Evolutionary conservation across 2,329 filamentous ascomycete species (phyloP).

Genomic region (Magnaporthiopsis poae): DNA sequence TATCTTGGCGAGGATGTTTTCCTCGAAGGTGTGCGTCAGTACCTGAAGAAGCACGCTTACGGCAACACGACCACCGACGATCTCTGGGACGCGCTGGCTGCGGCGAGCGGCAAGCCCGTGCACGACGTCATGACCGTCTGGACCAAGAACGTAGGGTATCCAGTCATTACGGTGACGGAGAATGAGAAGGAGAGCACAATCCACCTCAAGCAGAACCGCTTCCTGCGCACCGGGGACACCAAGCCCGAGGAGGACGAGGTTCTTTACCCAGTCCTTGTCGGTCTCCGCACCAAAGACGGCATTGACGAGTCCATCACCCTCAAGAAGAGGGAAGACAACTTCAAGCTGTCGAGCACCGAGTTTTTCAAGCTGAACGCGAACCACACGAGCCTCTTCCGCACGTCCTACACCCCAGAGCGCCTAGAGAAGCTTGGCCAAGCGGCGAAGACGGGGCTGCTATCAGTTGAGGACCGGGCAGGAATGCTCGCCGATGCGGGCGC

Average conservation of each 20-base stretch:
- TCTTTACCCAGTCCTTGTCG: conserved; percentile 81
- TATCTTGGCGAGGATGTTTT: conserved; percentile 88
- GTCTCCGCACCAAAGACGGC: conserved; percentile 73
- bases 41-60: conserved; percentile 94
- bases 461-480: conserved; percentile 82
- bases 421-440: conserved; percentile 80
- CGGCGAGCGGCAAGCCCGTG: conserved; percentile 84
- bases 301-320: conserved; percentile 69
- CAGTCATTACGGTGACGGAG: conserved; percentile 78
- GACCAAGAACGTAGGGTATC: conserved; percentile 94
- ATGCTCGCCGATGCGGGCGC: conserved; percentile 92
- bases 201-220: conserved; percentile 86
- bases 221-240: conserved; percentile 83
- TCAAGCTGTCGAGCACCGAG: conserved; percentile 67
- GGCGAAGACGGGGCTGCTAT: conserved; percentile 68
- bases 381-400: conserved; percentile 85
- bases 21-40: conserved; percentile 80
- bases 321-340: conserved; percentile 58
- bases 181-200: conserved; percentile 61
- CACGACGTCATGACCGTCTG: conserved; percentile 87
- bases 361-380: conserved; percentile 97
- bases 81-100: conserved; percentile 76
- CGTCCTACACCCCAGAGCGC: conserved; percentile 73
- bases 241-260: conserved; percentile 86
- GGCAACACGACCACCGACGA: conserved; percentile 87